These are phyloP conservation scores for Nymphaea thermarum DNA, from an alignment of 164 flowering plant species.

Conservation along the genomic window DNA sequence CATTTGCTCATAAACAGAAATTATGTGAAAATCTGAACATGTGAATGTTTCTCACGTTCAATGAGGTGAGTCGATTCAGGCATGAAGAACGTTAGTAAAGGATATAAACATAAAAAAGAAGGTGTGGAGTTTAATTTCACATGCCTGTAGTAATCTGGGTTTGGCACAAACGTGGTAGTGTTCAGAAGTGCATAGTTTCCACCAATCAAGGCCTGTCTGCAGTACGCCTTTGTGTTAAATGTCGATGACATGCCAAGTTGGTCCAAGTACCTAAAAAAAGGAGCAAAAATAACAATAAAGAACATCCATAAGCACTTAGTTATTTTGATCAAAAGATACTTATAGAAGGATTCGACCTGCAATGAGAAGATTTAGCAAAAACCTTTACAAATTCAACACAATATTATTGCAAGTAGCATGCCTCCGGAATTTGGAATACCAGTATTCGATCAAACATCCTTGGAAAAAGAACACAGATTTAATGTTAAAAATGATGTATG, in stretches of 20 bases:
- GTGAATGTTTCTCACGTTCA: not conserved
- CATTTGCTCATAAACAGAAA: too few species aligned
- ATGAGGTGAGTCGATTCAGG: not conserved
- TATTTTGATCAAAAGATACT: not conserved
- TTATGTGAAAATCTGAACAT: not conserved
- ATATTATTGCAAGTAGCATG: too few species aligned
- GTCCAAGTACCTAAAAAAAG: conserved; percentile 30
- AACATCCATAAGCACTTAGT: not conserved
- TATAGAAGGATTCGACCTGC: not conserved
- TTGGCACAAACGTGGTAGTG: conserved; percentile 30
- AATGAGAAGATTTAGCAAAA: not conserved
- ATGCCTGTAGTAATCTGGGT: conserved; percentile 48
- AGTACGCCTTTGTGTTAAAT: conserved; percentile 28
- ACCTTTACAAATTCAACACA: too few species aligned
- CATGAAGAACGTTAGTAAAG: too few species aligned
- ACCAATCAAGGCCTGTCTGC: conserved; percentile 39
- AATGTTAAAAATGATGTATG: too few species aligned
- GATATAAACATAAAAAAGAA: too few species aligned
- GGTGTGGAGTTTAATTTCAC: not conserved
- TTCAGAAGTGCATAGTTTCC: conserved; percentile 41
- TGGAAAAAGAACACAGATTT: too few species aligned
- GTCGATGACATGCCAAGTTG: conserved; percentile 39
- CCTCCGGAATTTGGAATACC: too few species aligned
- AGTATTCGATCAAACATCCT: too few species aligned
- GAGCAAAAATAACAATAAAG: not conserved